phyloP scores from a whole-genome alignment of 352 stramenopile species.

The Globisporangium yorkense region DNA sequence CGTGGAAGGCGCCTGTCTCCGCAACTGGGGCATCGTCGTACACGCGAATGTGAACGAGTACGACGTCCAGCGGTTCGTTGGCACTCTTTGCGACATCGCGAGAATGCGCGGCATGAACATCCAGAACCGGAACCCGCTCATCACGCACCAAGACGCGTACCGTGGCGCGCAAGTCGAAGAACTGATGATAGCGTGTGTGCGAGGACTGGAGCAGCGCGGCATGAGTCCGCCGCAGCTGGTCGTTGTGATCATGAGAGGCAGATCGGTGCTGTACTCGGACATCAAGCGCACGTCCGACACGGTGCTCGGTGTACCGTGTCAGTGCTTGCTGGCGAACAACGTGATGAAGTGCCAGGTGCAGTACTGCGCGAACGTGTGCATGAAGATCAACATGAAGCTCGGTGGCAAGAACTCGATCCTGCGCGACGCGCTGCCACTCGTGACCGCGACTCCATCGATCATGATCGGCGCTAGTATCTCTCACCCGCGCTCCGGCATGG shows the following conservation, averaged over 20 bases:
- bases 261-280: slow-evolving; percentile 42
- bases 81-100: slow-evolving; percentile 27
- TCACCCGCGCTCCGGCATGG: slow-evolving; percentile 50
- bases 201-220: slow-evolving; percentile 31
- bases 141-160: slow-evolving; percentile 31
- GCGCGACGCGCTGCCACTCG: slow-evolving; percentile 28
- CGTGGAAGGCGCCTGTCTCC: slow-evolving; percentile 36
- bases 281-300: slow-evolving; percentile 73
- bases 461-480: slow-evolving; percentile 77
- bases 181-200: slow-evolving; percentile 49
- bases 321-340: slow-evolving; percentile 58
- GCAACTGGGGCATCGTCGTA: slow-evolving; percentile 59
- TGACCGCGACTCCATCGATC: slow-evolving; percentile 49
- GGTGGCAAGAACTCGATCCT: slow-evolving; percentile 59
- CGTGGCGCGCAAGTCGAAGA: slow-evolving; percentile 41
- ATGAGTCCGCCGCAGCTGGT: slow-evolving; percentile 37
- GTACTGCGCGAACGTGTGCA: slow-evolving; percentile 60
- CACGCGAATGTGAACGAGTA: slow-evolving; percentile 25
- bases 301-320: slow-evolving; percentile 53
- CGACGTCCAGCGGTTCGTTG: slow-evolving; percentile 38
- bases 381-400: slow-evolving; percentile 81
- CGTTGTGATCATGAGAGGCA: slow-evolving; percentile 48
- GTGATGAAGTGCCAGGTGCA: slow-evolving; percentile 35
- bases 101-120: slow-evolving; percentile 33
- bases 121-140: slow-evolving; percentile 26